A percentile compares a stretch with the other conserved stretches of the same genome.
phyloP scores from a whole-genome alignment of 805 yeast genomes.

The Nakazawaea wyomingensis region DNA sequence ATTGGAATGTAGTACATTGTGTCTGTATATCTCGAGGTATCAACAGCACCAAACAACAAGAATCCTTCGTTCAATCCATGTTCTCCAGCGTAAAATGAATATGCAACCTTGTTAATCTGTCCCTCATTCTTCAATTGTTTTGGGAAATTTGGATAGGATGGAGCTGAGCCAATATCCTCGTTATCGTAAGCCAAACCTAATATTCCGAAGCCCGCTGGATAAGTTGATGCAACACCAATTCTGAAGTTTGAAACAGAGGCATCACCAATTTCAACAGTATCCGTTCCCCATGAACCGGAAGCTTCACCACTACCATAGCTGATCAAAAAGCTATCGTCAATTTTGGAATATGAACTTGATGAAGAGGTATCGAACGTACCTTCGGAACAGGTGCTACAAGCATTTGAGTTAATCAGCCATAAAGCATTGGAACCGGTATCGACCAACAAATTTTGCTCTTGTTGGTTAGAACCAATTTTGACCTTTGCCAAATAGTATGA shows the following conservation, averaged over 20 bases:
- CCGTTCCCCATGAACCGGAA: slow-evolving; percentile 24
- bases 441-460: slow-evolving; percentile 47
- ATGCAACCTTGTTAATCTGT: slow-evolving; percentile 32
- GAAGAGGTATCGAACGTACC: slow-evolving; percentile 20
- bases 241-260: background rate
- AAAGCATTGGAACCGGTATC: slow-evolving; percentile 78
- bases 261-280: slow-evolving; percentile 16
- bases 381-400: slow-evolving; percentile 18
- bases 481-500: slow-evolving; percentile 42
- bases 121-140: slow-evolving; percentile 32
- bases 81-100: slow-evolving; percentile 45
- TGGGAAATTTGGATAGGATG: slow-evolving; percentile 23
- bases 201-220: slow-evolving; percentile 5
- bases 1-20: slow-evolving; percentile 28
- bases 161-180: slow-evolving; percentile 6
- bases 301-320: slow-evolving; percentile 23
- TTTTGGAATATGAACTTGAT: slow-evolving; percentile 17
- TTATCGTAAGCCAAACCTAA: slow-evolving; percentile 10
- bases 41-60: slow-evolving; percentile 40
- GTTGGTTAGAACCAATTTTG: slow-evolving; percentile 52
- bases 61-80: slow-evolving; percentile 24
- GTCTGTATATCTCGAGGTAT: slow-evolving; percentile 34
- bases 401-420: slow-evolving; percentile 51
- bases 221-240: slow-evolving; percentile 7
- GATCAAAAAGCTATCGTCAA: slow-evolving; percentile 16